These are phyloP conservation scores for Citrus maxima DNA, from an alignment of 345 rosid species.

Conservation along the genomic window DNA sequence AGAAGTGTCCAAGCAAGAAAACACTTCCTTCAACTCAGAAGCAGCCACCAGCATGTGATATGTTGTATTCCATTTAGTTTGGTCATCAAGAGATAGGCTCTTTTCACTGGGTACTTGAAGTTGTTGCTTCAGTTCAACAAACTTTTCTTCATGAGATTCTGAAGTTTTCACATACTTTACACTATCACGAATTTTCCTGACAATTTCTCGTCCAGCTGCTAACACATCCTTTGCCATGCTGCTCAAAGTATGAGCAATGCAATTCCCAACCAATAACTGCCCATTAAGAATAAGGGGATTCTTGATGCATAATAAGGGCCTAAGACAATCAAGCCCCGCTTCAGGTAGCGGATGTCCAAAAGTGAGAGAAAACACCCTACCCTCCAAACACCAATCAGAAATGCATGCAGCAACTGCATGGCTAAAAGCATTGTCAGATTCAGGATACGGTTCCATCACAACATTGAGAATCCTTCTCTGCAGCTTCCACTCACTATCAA, in stretches of 20 bases:
- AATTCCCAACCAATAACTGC: slow-evolving; percentile 67
- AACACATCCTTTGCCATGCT: slow-evolving; percentile 60
- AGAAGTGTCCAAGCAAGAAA: slow-evolving; percentile 77
- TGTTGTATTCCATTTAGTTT: slow-evolving; percentile 78
- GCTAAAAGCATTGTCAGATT: slow-evolving; percentile 63
- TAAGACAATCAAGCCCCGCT: slow-evolving; percentile 57
- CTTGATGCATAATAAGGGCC: slow-evolving; percentile 62
- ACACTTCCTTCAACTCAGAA: slow-evolving; percentile 80
- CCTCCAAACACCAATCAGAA: slow-evolving; percentile 81
- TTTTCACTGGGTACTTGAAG: slow-evolving; percentile 83
- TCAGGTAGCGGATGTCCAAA: slow-evolving; percentile 52
- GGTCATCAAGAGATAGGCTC: slow-evolving; percentile 65
- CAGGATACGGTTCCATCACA: slow-evolving; percentile 82
- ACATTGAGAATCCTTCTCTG: slow-evolving; percentile 74
- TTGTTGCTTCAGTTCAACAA: slow-evolving; percentile 80
- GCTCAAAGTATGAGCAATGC: slow-evolving; percentile 58
- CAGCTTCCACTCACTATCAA: slow-evolving; percentile 80
- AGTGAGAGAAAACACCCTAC: slow-evolving; percentile 72
- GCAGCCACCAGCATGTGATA: slow-evolving; percentile 85
- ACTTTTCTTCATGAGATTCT: slow-evolving; percentile 82
- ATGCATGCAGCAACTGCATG: slow-evolving; percentile 82
- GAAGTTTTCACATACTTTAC: slow-evolving; percentile 86
- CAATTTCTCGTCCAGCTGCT: slow-evolving; percentile 44
- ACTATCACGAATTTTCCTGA: slow-evolving; percentile 73
- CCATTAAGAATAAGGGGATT: slow-evolving; percentile 76